A percentile compares a stretch with the other conserved stretches of the same genome.
phyloP scores from a whole-genome alignment of 805 yeast genomes.

The Candida orba region DNA sequence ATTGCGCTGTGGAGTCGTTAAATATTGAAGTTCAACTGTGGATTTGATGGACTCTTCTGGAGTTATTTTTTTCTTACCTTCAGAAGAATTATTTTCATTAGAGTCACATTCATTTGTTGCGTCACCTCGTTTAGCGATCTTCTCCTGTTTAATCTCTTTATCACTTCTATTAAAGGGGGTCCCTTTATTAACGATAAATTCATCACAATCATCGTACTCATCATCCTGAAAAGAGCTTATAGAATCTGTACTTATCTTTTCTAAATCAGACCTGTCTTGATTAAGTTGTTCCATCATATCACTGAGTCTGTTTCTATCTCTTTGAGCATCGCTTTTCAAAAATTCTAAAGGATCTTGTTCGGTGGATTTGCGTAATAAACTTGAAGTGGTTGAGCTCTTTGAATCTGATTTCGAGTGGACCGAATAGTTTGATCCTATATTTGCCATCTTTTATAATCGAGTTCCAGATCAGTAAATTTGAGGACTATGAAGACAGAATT shows the following conservation, averaged over 20 bases:
- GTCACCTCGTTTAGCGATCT: too few relatives aligned
- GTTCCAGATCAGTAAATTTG: too few relatives aligned
- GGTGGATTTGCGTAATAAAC: slow-evolving; percentile 3
- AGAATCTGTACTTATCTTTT: too few relatives aligned
- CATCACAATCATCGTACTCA: slow-evolving; percentile 9
- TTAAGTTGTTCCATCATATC: slow-evolving; percentile 1
- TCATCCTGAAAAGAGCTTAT: too few relatives aligned
- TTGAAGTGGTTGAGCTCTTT: slow-evolving; percentile 3
- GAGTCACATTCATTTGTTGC: too few relatives aligned
- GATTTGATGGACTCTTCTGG: not conserved
- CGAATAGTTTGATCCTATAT: not conserved
- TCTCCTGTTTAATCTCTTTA: too few relatives aligned
- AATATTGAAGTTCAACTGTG: not conserved
- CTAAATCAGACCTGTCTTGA: too few relatives aligned
- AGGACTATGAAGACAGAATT: too few relatives aligned
- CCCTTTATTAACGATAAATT: slow-evolving; percentile 7
- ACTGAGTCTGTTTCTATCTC: slow-evolving; percentile 6
- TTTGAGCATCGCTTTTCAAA: slow-evolving; percentile 1
- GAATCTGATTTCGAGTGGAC: not conserved
- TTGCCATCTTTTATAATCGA: too few relatives aligned
- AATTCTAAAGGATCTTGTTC: not conserved
- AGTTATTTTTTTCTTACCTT: not conserved
- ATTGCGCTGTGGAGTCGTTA: not conserved
- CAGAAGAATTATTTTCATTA: too few relatives aligned
- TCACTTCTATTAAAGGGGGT: too few relatives aligned